phyloP scores from a whole-genome alignment of 176 grass and related monocot genomes.

The Puya raimondii region DNA sequence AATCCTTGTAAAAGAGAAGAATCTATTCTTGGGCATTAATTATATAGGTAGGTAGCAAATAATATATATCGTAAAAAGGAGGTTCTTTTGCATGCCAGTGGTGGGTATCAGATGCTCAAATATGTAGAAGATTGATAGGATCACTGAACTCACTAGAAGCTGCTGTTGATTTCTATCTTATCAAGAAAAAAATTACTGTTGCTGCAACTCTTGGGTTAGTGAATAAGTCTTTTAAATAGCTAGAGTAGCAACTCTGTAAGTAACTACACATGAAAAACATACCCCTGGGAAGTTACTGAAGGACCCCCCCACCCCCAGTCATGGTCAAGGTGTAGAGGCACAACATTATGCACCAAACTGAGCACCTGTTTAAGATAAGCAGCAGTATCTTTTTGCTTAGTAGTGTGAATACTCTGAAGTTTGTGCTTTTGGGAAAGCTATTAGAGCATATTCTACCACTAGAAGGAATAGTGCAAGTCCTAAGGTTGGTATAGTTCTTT shows the following conservation, averaged over 20 bases:
- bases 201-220: background rate
- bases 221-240: background rate
- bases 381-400: background rate
- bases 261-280: no score
- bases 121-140: slow-evolving; percentile 9
- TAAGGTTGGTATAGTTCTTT: slow-evolving; percentile 24
- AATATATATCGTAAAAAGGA: slow-evolving; percentile 21
- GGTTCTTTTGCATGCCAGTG: slow-evolving; percentile 29
- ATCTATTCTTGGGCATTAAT: slow-evolving; percentile 11
- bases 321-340: background rate
- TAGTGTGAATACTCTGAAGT: background rate
- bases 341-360: background rate
- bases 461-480: slow-evolving; percentile 4
- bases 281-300: no score
- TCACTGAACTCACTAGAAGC: background rate
- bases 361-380: slow-evolving; percentile 2
- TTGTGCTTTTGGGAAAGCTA: background rate
- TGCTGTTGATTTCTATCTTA: background rate
- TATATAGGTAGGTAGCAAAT: background rate
- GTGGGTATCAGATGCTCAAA: slow-evolving; percentile 51
- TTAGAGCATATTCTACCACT: slow-evolving; percentile 4
- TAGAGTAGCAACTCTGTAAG: no score
- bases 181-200: background rate
- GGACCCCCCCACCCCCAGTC: background rate
- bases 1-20: slow-evolving; percentile 24